Conservation (phyloP, 1,284 basidiomycete species). For the Leccinum subspadiceum region DNA sequence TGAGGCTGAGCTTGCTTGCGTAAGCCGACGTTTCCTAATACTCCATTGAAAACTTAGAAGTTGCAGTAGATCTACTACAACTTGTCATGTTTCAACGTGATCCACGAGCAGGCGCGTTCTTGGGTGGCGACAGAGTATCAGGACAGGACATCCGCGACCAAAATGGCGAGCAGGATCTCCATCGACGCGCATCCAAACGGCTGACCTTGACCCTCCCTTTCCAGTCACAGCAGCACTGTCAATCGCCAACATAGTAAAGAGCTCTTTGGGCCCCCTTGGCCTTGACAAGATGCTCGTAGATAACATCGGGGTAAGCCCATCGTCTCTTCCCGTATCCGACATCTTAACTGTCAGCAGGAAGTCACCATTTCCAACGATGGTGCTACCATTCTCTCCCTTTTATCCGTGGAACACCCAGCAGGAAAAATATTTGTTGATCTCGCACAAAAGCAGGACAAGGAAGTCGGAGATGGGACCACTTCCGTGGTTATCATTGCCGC, state of each 20-base stretch:
- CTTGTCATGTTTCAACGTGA: slow-evolving; percentile 77
- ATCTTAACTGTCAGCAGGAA: slow-evolving; percentile 56
- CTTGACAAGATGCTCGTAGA: slow-evolving; percentile 99
- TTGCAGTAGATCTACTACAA: neutral
- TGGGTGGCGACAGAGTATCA: slow-evolving; percentile 91
- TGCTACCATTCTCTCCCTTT: slow-evolving; percentile 92
- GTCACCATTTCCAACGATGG: slow-evolving; percentile 99
- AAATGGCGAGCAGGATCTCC: slow-evolving; percentile 62
- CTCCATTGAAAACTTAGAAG: slow-evolving; percentile 4
- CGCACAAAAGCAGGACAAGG: slow-evolving; percentile 99
- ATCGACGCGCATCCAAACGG: neutral
- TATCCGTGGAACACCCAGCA: slow-evolving; percentile 93
- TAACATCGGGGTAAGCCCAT: slow-evolving; percentile 83
- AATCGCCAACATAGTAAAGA: slow-evolving; percentile 98
- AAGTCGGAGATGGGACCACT: slow-evolving; percentile 99
- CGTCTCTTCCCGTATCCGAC: neutral
- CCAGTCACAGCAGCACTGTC: slow-evolving; percentile 93
- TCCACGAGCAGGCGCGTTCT: slow-evolving; percentile 84
- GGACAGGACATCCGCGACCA: slow-evolving; percentile 97
- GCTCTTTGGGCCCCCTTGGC: slow-evolving; percentile 92
- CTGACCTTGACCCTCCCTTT: neutral
- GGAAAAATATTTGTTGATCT: slow-evolving; percentile 97
- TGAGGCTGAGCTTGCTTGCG: slow-evolving; percentile 20
- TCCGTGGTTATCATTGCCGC: slow-evolving; percentile 98
- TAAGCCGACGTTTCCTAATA: slow-evolving; percentile 19